These are phyloP conservation scores for Carpinus fangiana DNA, from an alignment of 306 rosid species.

Conservation along the genomic window DNA sequence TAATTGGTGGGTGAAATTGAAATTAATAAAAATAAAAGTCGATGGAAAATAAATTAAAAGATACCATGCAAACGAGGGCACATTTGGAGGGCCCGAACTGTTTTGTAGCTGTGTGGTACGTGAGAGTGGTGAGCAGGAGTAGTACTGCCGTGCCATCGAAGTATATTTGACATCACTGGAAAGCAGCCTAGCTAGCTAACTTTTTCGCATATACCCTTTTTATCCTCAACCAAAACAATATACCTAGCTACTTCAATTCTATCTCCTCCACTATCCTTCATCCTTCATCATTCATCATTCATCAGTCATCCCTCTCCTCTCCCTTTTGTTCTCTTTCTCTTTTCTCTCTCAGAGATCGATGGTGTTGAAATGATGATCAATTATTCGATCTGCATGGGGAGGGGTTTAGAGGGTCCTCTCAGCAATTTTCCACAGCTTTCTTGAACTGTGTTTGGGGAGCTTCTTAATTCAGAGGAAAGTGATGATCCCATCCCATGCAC, in stretches of 20 bases:
- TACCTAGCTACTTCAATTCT: background rate
- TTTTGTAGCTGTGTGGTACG: background rate
- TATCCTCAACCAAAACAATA: background rate
- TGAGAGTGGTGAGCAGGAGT: background rate
- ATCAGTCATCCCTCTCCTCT: too few species aligned
- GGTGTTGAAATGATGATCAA: slow-evolving; percentile 3
- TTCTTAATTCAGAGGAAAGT: background rate
- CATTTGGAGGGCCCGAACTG: background rate
- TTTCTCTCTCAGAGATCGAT: background rate
- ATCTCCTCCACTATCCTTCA: too few species aligned
- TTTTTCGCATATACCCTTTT: background rate
- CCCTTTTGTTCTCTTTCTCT: too few species aligned
- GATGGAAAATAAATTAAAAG: background rate
- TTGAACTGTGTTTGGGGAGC: slow-evolving; percentile 52
- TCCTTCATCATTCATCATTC: too few species aligned
- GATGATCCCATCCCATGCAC: slow-evolving; percentile 25
- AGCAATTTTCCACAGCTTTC: slow-evolving; percentile 77
- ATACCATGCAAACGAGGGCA: background rate
- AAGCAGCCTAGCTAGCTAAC: background rate
- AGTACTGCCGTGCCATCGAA: background rate
- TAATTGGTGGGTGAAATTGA: background rate
- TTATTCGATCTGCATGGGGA: background rate
- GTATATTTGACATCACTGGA: background rate
- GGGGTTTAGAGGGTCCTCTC: slow-evolving; percentile 39
- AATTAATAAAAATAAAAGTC: background rate